Evolutionary conservation across 1,139 yeast species (phyloP).

Genomic region (Kurtzmaniella quercitrusa): DNA sequence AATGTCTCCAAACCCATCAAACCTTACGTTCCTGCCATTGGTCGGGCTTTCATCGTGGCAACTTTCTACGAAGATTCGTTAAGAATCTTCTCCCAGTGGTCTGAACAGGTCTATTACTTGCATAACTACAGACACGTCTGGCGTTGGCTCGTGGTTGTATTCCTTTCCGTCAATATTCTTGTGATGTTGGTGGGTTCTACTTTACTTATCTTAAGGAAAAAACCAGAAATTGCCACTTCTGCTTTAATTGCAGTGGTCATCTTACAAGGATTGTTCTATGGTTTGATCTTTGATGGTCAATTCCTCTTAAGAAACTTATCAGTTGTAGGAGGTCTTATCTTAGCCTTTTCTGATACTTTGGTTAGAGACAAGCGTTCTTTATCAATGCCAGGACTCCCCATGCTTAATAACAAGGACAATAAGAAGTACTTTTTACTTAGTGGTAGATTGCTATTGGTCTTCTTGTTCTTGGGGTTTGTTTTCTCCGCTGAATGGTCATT

Average conservation of each 20-base stretch:
- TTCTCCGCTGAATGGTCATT: conserved; percentile 74
- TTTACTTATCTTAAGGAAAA: conserved; percentile 66
- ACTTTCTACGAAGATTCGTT: conserved; percentile 90
- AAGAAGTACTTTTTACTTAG: conserved; percentile 84
- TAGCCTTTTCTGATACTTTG: conserved; percentile 87
- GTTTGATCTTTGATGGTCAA: conserved; percentile 75
- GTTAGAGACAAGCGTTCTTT: conserved; percentile 70
- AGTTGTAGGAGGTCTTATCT: conserved; percentile 86
- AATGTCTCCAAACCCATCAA: conserved; percentile 47
- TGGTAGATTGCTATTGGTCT: conserved; percentile 82
- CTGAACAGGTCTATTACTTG: conserved; percentile 82
- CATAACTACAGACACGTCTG: conserved; percentile 79
- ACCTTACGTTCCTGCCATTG: conserved; percentile 81
- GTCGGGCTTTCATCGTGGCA: conserved; percentile 87
- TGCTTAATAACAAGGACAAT: conserved; percentile 76
- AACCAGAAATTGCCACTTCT: conserved; percentile 68
- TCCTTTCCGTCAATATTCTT: conserved; percentile 60
- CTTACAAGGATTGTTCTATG: conserved; percentile 85
- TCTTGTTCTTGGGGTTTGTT: conserved; percentile 83
- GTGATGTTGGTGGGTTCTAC: conserved; percentile 75
- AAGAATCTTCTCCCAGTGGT: conserved; percentile 85
- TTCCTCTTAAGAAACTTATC: conserved; percentile 85
- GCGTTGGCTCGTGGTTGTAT: conserved; percentile 68
- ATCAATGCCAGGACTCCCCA: conserved; percentile 87
- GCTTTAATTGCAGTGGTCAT: conserved; percentile 70